These are phyloP conservation scores for Alloascoidea hylecoeti DNA, from an alignment of 805 yeast genomes.

Conservation along the genomic window DNA sequence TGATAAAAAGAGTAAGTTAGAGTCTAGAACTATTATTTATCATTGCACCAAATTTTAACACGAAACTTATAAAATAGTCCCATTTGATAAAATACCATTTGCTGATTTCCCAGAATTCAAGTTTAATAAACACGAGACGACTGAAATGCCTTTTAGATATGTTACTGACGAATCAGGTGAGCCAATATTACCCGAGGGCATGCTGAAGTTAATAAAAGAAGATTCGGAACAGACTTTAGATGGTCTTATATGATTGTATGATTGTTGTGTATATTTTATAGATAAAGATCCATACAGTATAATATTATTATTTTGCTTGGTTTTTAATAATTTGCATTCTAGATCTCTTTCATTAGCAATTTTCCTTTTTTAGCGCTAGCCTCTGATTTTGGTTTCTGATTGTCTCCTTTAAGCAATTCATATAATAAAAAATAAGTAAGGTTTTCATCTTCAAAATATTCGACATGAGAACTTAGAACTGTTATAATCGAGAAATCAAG, in stretches of 20 bases:
- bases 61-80: conserved; percentile 9
- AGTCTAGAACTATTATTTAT: background rate
- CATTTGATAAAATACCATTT: conserved; percentile 64
- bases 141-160: conserved; percentile 96
- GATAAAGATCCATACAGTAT: too few species aligned
- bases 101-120: conserved; percentile 91
- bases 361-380: too few species aligned
- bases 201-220: conserved; percentile 71
- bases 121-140: conserved; percentile 77
- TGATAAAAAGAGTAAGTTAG: conserved; percentile 25
- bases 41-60: conserved; percentile 1
- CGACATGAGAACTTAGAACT: conserved; percentile 75
- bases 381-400: conserved; percentile 13
- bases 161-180: conserved; percentile 44
- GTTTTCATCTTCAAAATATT: conserved; percentile 78
- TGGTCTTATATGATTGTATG: conserved; percentile 42
- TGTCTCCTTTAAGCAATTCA: conserved; percentile 27
- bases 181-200: conserved; percentile 87
- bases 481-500: conserved; percentile 69
- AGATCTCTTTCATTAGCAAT: too few species aligned
- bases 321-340: too few species aligned
- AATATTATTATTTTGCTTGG: too few species aligned
- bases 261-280: too few species aligned
- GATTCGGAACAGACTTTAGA: conserved; percentile 79
- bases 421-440: conserved; percentile 66